phyloP scores from a whole-genome alignment of 257 asterid genomes.

The Penstemon davidsonii region DNA sequence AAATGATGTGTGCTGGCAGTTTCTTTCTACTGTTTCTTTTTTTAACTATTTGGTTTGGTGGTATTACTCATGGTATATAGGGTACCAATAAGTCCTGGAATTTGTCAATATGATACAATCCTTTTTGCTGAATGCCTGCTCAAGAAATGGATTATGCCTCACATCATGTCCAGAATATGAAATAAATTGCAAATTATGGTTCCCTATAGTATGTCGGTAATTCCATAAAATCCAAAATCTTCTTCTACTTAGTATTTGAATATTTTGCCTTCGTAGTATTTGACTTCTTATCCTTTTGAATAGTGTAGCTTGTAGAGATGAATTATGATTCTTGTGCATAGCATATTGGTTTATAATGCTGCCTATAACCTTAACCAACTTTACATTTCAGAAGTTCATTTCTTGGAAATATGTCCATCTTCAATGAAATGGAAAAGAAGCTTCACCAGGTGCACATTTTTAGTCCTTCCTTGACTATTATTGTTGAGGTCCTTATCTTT shows the following conservation, averaged over 20 bases:
- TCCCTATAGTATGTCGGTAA: background rate
- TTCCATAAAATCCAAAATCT: background rate
- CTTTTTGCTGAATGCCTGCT: background rate
- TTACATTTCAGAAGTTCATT: constrained; percentile 64
- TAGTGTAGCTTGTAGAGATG: constrained; percentile 13
- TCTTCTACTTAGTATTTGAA: background rate
- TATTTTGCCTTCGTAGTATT: background rate
- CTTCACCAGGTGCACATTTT: constrained; percentile 67
- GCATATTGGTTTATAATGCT: constrained; percentile 14
- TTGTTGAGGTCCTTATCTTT: constrained; percentile 17
- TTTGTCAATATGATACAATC: background rate
- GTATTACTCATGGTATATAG: constrained; percentile 10
- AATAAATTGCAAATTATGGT: constrained; percentile 3
- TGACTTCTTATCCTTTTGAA: background rate
- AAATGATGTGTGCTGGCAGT: background rate
- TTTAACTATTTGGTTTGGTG: background rate
- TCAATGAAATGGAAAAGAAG: constrained; percentile 74
- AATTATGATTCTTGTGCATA: constrained; percentile 20
- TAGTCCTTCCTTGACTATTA: constrained; percentile 12
- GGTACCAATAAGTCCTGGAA: background rate
- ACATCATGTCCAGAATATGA: background rate
- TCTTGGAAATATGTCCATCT: constrained; percentile 71
- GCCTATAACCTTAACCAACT: constrained; percentile 22
- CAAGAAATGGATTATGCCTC: background rate
- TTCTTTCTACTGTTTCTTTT: background rate